Conservation (phyloP, 495 filamentous ascomycete genomes). For the Penicillium longicatenatum region DNA sequence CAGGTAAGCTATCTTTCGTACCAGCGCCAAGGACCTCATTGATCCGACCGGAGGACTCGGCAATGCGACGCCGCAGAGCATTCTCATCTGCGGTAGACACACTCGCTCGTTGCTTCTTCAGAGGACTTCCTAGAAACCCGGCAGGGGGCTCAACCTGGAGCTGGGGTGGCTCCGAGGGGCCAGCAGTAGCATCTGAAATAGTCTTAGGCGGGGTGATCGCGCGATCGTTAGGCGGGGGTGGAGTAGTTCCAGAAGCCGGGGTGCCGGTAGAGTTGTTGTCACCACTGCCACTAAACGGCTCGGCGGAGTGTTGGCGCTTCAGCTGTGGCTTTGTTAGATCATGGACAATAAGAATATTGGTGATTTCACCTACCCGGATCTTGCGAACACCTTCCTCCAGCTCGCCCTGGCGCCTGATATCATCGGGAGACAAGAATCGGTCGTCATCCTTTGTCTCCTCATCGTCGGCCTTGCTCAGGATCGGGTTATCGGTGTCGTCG, state of each 20-base stretch:
- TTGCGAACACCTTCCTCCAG: conserved; percentile 87
- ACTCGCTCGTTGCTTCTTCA: conserved; percentile 81
- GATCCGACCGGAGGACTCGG: conserved; percentile 42
- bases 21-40: conserved; percentile 35
- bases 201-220: conserved; percentile 45
- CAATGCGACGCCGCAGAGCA: conserved; percentile 50
- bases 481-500: conserved; percentile 58
- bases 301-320: conserved; percentile 91
- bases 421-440: conserved; percentile 67
- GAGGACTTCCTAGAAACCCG: conserved; percentile 68
- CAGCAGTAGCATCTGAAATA: conserved; percentile 17
- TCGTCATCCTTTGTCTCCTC: conserved; percentile 70
- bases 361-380: conserved; percentile 71
- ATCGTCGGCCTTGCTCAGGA: conserved; percentile 66
- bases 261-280: conserved; percentile 43
- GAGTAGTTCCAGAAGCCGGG: conserved; percentile 41
- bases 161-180: conserved; percentile 30
- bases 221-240: conserved; percentile 38
- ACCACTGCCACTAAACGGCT: conserved; percentile 60
- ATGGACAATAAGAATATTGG: background rate
- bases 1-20: conserved; percentile 13
- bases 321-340: conserved; percentile 56
- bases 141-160: conserved; percentile 39
- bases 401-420: conserved; percentile 80
- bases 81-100: conserved; percentile 63